Percentiles rank a stretch among this genome's conserved stretches.
Evolutionary conservation across 1,284 basidiomycete species (phyloP).

Genomic region (Coniferiporia sulphurascens): DNA sequence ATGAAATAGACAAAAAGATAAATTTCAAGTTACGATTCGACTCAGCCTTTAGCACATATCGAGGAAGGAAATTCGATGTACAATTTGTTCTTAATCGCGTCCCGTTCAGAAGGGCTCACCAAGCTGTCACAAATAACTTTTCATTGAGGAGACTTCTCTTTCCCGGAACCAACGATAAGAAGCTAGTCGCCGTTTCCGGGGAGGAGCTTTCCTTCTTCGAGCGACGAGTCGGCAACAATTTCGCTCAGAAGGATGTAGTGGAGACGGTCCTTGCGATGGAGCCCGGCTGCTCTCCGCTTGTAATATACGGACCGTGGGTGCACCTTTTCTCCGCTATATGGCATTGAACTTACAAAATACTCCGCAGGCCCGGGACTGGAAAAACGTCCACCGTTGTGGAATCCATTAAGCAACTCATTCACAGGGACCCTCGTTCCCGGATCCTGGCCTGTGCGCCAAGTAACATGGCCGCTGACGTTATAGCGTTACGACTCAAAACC

Average conservation of each 20-base stretch:
- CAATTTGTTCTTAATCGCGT: not conserved
- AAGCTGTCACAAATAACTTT: not conserved
- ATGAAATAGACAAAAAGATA: not conserved
- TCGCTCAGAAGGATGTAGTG: not conserved
- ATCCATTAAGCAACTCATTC: conserved; percentile 41
- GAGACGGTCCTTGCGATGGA: not conserved
- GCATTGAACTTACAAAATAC: not conserved
- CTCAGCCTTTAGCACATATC: not conserved
- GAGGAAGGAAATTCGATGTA: not conserved
- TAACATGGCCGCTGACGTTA: conserved; percentile 56
- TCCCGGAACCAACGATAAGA: not conserved
- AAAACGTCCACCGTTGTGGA: conserved; percentile 50
- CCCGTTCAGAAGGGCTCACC: not conserved
- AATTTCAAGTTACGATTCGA: not conserved
- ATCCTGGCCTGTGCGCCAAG: conserved; percentile 46
- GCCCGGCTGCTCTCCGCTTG: conserved; percentile 43
- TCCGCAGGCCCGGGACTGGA: conserved; percentile 47
- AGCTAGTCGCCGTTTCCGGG: not conserved
- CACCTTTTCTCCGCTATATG: not conserved
- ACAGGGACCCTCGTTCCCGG: conserved; percentile 17
- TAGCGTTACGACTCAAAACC: conserved; percentile 36
- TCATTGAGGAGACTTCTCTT: not conserved
- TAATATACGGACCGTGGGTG: conserved; percentile 52
- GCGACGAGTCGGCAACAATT: not conserved
- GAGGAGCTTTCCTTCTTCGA: not conserved